Evolutionary conservation across 345 rosid species (phyloP), one percentile per base, ranked within the genome.

Genomic region (Microcos paniculata): DNA sequence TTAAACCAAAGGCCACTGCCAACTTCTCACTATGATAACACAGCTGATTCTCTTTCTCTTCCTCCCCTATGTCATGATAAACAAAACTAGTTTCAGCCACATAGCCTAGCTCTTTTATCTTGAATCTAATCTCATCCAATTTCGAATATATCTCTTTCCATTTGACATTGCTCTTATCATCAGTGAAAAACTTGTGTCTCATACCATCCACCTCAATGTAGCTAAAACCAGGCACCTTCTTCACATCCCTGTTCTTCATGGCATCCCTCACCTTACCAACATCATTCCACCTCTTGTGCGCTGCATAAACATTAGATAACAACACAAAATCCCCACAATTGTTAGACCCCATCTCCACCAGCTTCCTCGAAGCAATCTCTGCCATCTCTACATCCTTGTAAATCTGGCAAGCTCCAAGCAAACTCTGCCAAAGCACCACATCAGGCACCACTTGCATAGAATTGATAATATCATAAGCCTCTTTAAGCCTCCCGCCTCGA

Each of bases 21-120:
- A 94, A 64, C 82, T 92, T 92, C 89, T 91, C 97, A 71, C 98
- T 91, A 43, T 92, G 98, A 81, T 88, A 87, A 30, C 82, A 86
- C 78, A 92, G 55, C 28, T 86, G 97, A 56, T 90, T 88, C 87
- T 89, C 97, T 82, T 94, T 91, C 80, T 94, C 98, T 75, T 94
- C 98, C 31, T 91, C 94, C 51, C 92, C 98, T 65, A 92, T 90
- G 81, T 94, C 98, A 81, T 94, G 97, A 81, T 91, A 77, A 58
- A 94, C 98, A 70, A 82, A 88, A 75, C 85, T 79, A 28, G 98
- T 91, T 77, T 86, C 91, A 1, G 97, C 95, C 61, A 85, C 86
- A 77, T 91, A 92, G 4, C 98, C 96, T 8, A 81, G 75, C 49
- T 91, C 94, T 82, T 80, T 87, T 55, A 90, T 85, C 87, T 78